Conservation (phyloP, 805 yeast species). For the Zygotorulaspora sp. region DNA sequence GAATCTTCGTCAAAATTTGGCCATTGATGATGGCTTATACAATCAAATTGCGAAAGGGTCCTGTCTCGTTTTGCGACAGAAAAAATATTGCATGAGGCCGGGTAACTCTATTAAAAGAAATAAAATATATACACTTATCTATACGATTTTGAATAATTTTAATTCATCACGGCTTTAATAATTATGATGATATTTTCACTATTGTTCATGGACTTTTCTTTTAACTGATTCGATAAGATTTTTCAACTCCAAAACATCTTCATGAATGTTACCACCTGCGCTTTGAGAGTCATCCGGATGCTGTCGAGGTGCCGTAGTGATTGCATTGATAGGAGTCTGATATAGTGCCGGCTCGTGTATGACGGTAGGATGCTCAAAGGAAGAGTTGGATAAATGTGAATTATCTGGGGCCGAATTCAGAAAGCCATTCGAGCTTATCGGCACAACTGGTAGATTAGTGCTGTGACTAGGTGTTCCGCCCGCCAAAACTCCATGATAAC, state of each 20-base stretch:
- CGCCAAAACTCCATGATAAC: slow-evolving; percentile 12
- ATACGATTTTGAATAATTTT: background rate
- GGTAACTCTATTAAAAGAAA: slow-evolving; percentile 9
- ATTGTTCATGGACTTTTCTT: slow-evolving; percentile 18
- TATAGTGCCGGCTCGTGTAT: slow-evolving; percentile 15
- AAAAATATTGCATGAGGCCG: background rate
- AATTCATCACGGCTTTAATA: too few species aligned
- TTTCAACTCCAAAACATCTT: slow-evolving; percentile 21
- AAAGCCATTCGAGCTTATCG: slow-evolving; percentile 5
- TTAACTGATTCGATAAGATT: slow-evolving; percentile 29
- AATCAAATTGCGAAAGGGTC: slow-evolving; percentile 1
- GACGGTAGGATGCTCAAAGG: slow-evolving; percentile 4
- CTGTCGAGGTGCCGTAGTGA: slow-evolving; percentile 4
- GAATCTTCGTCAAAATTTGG: too few species aligned
- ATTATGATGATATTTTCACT: background rate
- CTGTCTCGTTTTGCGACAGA: slow-evolving; percentile 1
- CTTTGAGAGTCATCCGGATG: background rate
- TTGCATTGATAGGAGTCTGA: slow-evolving; percentile 21
- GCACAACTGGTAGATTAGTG: slow-evolving; percentile 7
- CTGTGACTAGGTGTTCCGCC: slow-evolving; percentile 19
- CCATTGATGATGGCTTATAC: too few species aligned
- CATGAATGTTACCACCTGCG: slow-evolving; percentile 5
- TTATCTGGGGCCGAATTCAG: slow-evolving; percentile 5
- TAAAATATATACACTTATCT: slow-evolving; percentile 1
- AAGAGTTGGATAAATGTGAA: slow-evolving; percentile 3